Evolutionary conservation across 352 stramenopile genomes (phyloP), one percentile per base, ranked within the genome.

Genomic region (Phytophthora macrochlamydospora): DNA sequence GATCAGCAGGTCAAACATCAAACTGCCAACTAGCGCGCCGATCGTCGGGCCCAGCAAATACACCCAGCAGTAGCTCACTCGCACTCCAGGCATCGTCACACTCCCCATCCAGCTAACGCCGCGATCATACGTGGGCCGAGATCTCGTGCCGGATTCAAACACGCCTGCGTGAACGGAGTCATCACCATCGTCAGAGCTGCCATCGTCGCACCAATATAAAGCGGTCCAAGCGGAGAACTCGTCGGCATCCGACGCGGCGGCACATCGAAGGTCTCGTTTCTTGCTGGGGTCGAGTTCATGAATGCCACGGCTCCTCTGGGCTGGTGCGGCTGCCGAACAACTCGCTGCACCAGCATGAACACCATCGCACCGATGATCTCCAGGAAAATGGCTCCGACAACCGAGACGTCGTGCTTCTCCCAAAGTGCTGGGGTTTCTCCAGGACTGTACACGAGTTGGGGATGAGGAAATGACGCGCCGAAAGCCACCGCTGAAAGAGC

Each of bases 81-180:
- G 61, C 6, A 81, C 83, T 24, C 87, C 78, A 7, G 72, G 76
- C 11, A 84, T 44, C 4, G 71, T 68, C 35, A 68, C 51, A 12
- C 54, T 7, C 73, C 73, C 87, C 87, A 95, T 14, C 87, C 87
- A 33, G 83, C 81, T 30, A 80, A 62, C n/a, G 52, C 71, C 1
- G 81, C 85, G 8, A 94, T 70, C 38, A 94, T 61, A 14, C 83
- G 66, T 37, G 86, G 84, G 1, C 87, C 87, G 56, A 95, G 88
- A 63, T 95, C 87, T 40, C 87, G 75, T 7, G 83, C 86, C 11
- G 86, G 88, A 57, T 94, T 96, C 49, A 93, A 76, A 56, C 81
- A 78, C 12, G 80, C 83, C 56, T 93, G 84, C 0, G 84, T 91
- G 38, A 94, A 69, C 1, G 88, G 85, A 0, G 83, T 83, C 40